Percentiles rank a stretch among this genome's conserved stretches.
These are phyloP conservation scores for Ustilago curta DNA, from an alignment of 1,284 basidiomycete species.

Conservation along the genomic window DNA sequence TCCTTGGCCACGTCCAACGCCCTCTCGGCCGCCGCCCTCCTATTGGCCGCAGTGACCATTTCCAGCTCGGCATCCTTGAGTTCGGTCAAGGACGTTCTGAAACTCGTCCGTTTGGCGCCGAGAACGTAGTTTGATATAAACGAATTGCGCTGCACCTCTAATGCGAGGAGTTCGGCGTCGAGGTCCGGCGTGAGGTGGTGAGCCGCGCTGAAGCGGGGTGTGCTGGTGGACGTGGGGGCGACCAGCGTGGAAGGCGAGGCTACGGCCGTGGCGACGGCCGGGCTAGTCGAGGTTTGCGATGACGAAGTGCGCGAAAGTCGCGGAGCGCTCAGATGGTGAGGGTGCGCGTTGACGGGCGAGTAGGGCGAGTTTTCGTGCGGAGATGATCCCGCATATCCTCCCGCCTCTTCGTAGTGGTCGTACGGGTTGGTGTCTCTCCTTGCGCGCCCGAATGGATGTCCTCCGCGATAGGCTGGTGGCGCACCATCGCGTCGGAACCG, in stretches of 20 bases:
- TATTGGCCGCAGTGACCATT: neutral
- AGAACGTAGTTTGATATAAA: constrained; percentile 23
- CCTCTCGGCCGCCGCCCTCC: constrained; percentile 14
- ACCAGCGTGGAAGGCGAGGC: constrained; percentile 17
- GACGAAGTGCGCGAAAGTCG: constrained; percentile 40
- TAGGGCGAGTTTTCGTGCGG: constrained; percentile 35
- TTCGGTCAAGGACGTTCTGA: neutral
- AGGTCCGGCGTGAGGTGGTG: constrained; percentile 31
- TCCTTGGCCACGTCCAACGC: constrained; percentile 34
- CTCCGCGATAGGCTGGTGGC: constrained; percentile 26
- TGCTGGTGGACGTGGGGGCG: neutral
- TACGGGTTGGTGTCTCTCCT: constrained; percentile 35
- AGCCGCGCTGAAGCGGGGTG: constrained; percentile 19
- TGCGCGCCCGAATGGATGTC: constrained; percentile 26
- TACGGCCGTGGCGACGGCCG: constrained; percentile 11
- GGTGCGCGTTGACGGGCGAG: constrained; percentile 23
- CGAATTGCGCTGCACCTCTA: constrained; percentile 16
- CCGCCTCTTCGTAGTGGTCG: constrained; percentile 17
- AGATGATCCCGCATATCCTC: constrained; percentile 21
- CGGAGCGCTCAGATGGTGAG: constrained; percentile 14
- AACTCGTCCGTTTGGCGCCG: constrained; percentile 6
- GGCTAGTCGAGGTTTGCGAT: constrained; percentile 26
- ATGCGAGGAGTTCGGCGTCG: constrained; percentile 29
- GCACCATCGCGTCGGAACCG: constrained; percentile 23
- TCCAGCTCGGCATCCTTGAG: constrained; percentile 31